A percentile compares a stretch with the other conserved stretches of the same genome.
Evolutionary conservation across 306 rosid species (phyloP).

Genomic region (Glycyrrhiza uralensis): DNA sequence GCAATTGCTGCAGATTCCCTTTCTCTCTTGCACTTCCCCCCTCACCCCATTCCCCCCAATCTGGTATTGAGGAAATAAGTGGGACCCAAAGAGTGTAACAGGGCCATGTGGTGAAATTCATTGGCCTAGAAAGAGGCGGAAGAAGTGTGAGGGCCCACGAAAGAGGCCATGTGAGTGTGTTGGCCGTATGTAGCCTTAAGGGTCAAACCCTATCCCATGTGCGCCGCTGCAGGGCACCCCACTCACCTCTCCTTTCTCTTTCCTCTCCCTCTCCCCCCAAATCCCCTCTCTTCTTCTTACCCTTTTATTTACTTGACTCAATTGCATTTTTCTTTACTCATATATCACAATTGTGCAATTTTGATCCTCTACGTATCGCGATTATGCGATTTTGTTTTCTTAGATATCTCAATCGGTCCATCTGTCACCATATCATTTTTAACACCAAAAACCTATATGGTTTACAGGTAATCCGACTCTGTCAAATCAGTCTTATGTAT

Average conservation of each 20-base stretch:
- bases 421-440: no score
- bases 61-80: constrained; percentile 7
- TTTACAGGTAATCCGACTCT: no score
- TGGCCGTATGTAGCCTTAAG: constrained; percentile 48
- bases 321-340: no score
- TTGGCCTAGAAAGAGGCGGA: constrained; percentile 21
- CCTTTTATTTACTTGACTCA: no score
- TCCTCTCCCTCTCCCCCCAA: neutral
- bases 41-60: neutral
- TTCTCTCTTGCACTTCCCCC: neutral
- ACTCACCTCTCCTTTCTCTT: constrained; percentile 26
- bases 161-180: constrained; percentile 71
- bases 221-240: constrained; percentile 88
- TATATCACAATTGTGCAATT: no score
- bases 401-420: no score
- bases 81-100: constrained; percentile 51
- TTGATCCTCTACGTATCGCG: no score
- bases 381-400: no score
- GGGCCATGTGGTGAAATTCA: constrained; percentile 62
- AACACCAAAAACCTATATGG: no score
- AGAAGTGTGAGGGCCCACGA: constrained; percentile 38
- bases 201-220: constrained; percentile 86
- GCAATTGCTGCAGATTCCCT: no score
- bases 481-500: no score
- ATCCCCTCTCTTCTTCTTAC: neutral